A percentile compares a stretch with the other conserved stretches of the same genome.
Conservation (phyloP, 2,329 filamentous ascomycete genomes). For the Sclerotinia sclerotiorum region DNA sequence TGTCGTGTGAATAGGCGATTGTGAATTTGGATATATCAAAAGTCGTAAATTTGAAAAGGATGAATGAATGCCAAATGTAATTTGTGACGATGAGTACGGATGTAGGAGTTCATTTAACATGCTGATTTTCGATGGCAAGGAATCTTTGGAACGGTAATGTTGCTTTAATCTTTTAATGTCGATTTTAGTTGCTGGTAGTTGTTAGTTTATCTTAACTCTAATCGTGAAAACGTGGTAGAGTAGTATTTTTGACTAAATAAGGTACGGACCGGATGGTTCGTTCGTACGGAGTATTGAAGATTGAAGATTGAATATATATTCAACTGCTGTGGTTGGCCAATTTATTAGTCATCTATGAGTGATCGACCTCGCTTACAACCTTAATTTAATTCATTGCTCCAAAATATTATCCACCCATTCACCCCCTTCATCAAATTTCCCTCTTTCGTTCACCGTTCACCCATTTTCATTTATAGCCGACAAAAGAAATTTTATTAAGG, state of each 20-base stretch:
- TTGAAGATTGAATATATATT: too few relatives aligned
- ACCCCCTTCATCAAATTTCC: slow-evolving; percentile 16
- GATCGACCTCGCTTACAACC: slow-evolving; percentile 5
- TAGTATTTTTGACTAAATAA: background rate
- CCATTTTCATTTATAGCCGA: too few relatives aligned
- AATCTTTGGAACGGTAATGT: too few relatives aligned
- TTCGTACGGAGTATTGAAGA: background rate
- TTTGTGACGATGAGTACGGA: too few relatives aligned
- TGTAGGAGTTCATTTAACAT: background rate
- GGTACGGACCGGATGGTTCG: background rate
- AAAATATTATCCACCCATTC: slow-evolving; percentile 10
- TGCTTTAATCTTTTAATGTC: background rate
- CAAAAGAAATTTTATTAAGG: background rate
- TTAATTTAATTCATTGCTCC: background rate
- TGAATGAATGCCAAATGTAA: too few relatives aligned
- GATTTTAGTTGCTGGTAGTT: background rate
- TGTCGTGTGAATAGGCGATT: too few relatives aligned
- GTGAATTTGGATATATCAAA: too few relatives aligned
- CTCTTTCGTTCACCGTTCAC: background rate
- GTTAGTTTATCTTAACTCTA: background rate
- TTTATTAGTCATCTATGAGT: background rate
- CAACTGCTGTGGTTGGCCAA: background rate
- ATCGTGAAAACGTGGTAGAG: background rate
- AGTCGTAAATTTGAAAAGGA: background rate
- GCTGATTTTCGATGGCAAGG: background rate